Conservation (phyloP, 164 flowering plant genomes). For the Dillenia turbinata region DNA sequence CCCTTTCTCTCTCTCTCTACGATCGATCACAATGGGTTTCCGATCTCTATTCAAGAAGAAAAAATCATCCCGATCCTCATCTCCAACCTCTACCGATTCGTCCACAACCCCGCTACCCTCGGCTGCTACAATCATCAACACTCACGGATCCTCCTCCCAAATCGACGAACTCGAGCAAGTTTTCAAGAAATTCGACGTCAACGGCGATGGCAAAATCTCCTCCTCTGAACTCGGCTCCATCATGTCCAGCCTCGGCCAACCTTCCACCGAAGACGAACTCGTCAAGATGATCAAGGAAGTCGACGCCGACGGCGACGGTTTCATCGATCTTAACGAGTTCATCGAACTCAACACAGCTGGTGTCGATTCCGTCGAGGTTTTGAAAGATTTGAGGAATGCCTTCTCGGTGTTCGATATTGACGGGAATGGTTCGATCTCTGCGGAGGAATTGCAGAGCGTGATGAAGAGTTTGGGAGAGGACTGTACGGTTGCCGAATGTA, state of each 20-base stretch:
- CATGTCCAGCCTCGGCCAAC: conserved; percentile 53
- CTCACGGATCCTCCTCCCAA: conserved; percentile 5
- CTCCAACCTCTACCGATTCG: no score
- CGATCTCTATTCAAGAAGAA: no score
- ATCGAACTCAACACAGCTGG: conserved; percentile 61
- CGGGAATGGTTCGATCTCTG: conserved; percentile 62
- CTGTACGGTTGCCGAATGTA: conserved; percentile 52
- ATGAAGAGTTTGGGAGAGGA: conserved; percentile 58
- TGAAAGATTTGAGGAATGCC: conserved; percentile 52
- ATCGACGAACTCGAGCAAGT: conserved; percentile 56
- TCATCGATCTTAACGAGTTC: conserved; percentile 60
- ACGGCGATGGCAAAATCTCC: conserved; percentile 84
- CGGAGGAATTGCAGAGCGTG: conserved; percentile 64
- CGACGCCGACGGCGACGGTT: conserved; percentile 79
- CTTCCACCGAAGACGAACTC: conserved; percentile 49
- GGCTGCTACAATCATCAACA: no score
- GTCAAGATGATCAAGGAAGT: conserved; percentile 45
- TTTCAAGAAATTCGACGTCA: conserved; percentile 70
- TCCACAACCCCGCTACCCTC: no score
- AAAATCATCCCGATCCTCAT: no score
- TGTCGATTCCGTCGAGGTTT: conserved; percentile 34
- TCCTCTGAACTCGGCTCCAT: conserved; percentile 60
- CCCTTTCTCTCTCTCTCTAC: no score
- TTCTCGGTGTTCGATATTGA: conserved; percentile 69
- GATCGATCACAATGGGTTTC: no score